phyloP scores from a whole-genome alignment of 2,329 filamentous ascomycete genomes.

The Dendryphion nanum region DNA sequence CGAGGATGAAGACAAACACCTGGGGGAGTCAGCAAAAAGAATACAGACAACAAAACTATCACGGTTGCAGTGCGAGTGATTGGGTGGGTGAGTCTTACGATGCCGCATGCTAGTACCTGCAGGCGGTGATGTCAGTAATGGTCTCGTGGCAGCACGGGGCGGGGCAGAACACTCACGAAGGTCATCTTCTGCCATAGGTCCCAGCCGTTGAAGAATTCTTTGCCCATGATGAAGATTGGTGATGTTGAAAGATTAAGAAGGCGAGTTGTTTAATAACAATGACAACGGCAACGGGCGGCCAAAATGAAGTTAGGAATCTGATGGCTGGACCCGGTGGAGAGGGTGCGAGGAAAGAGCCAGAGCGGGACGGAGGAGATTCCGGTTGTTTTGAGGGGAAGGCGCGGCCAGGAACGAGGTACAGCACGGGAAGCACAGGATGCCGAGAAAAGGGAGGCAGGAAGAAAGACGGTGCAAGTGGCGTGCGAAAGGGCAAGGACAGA shows the following conservation, averaged over 20 bases:
- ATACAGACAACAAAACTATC: too few relatives aligned
- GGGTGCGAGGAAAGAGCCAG: not conserved
- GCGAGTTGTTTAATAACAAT: too few relatives aligned
- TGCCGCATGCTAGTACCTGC: conserved; percentile 70
- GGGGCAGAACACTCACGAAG: conserved; percentile 62
- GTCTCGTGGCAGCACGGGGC: conserved; percentile 1
- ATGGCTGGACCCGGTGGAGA: conserved; percentile 7
- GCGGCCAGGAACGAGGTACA: conserved; percentile 6
- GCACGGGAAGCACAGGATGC: conserved; percentile 1
- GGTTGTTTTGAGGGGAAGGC: conserved; percentile 15
- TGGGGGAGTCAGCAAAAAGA: conserved; percentile 33
- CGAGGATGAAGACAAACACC: conserved; percentile 65
- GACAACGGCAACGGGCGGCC: too few relatives aligned
- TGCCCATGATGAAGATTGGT: conserved; percentile 24
- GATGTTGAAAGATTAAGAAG: not conserved
- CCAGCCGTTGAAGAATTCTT: conserved; percentile 57
- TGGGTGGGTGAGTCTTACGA: conserved; percentile 52
- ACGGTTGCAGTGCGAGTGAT: too few relatives aligned
- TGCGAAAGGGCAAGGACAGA: too few relatives aligned
- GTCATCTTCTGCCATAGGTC: conserved; percentile 85
- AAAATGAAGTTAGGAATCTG: conserved; percentile 25
- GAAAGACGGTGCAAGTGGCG: too few relatives aligned
- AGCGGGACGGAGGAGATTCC: conserved; percentile 1
- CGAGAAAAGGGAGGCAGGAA: not conserved
- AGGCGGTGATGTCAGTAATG: conserved; percentile 22